Conservation (phyloP, 129 eudicot genomes). For the Arctium lappa region DNA sequence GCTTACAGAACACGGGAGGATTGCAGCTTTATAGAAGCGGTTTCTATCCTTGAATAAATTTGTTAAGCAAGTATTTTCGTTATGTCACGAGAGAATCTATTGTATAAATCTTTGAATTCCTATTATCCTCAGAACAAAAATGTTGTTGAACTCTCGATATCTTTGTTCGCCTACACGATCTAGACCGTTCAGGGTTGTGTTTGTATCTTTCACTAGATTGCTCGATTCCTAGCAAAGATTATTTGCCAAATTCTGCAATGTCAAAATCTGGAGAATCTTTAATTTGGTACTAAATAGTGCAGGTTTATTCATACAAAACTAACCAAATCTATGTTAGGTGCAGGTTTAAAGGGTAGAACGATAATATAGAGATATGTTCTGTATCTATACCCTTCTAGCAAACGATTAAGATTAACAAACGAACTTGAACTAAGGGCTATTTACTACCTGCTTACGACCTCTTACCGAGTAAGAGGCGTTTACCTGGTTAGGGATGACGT, state of each 20-base stretch:
- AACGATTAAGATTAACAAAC: too few species aligned
- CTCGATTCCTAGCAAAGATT: background rate
- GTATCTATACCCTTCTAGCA: too few species aligned
- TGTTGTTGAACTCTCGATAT: background rate
- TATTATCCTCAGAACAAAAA: background rate
- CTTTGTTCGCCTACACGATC: background rate
- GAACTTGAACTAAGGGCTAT: too few species aligned
- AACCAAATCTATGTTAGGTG: too few species aligned
- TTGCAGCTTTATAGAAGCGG: background rate
- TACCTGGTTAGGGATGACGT: too few species aligned
- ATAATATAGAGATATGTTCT: too few species aligned
- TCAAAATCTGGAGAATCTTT: background rate
- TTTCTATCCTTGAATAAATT: constrained; percentile 18
- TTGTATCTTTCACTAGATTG: background rate
- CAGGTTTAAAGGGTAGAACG: too few species aligned
- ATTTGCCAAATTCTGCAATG: background rate
- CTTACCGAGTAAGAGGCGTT: too few species aligned
- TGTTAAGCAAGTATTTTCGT: constrained; percentile 7
- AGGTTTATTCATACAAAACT: too few species aligned
- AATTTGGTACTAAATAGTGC: background rate
- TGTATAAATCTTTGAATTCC: background rate
- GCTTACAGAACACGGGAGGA: background rate
- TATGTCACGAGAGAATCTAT: constrained; percentile 4
- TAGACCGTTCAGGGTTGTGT: background rate
- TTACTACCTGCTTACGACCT: too few species aligned